These are phyloP conservation scores for Erucastrum elatum DNA, from an alignment of 345 rosid species.

Conservation along the genomic window DNA sequence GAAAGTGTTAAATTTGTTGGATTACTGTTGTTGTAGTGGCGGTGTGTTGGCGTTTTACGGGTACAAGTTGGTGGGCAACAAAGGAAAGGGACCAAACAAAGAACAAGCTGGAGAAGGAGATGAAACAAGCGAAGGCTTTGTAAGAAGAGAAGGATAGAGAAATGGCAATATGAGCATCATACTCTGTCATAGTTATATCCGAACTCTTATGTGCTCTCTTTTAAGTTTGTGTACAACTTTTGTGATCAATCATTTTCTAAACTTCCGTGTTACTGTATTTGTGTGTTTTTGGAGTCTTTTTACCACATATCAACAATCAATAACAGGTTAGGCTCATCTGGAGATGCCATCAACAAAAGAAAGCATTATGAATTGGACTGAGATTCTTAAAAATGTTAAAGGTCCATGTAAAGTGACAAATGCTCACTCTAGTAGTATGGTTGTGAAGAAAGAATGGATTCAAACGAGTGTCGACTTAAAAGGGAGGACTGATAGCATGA, in stretches of 20 bases:
- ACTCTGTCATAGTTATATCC: neutral
- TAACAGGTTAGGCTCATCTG: conserved; percentile 9
- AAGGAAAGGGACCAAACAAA: conserved; percentile 39
- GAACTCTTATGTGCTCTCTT: neutral
- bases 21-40: conserved; percentile 57
- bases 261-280: conserved; percentile 3
- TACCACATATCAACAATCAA: conserved; percentile 21
- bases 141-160: conserved; percentile 27
- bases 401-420: neutral
- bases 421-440: neutral
- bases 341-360: neutral
- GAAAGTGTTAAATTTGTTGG: conserved; percentile 4
- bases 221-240: conserved; percentile 25
- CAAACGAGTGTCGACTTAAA: neutral
- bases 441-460: neutral
- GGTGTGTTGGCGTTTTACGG: conserved; percentile 66
- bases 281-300: neutral
- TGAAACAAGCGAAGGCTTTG: conserved; percentile 37
- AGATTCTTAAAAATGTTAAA: neutral
- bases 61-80: conserved; percentile 51
- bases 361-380: neutral
- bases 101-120: conserved; percentile 44
- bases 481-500: neutral
- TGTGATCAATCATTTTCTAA: conserved; percentile 19
- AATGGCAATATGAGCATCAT: conserved; percentile 13